phyloP scores from a whole-genome alignment of 2,329 filamentous ascomycete species.

The Aspergillus sp. region DNA sequence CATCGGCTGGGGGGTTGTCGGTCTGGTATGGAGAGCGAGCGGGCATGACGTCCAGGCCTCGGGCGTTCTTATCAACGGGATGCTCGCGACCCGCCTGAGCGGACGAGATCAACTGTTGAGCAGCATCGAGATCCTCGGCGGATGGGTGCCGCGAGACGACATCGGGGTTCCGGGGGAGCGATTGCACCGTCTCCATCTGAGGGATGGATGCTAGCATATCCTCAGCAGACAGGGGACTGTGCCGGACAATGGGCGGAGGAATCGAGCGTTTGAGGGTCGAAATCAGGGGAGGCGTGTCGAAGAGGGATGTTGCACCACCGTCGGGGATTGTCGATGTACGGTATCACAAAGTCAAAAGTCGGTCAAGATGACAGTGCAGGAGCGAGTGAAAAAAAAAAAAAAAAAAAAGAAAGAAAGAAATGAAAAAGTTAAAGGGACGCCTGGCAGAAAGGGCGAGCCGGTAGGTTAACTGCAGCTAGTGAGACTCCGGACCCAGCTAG shows the following conservation, averaged over 20 bases:
- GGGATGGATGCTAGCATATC: slow-evolving; percentile 38
- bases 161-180: slow-evolving; percentile 29
- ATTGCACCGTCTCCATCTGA: slow-evolving; percentile 37
- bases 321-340: slow-evolving; percentile 28
- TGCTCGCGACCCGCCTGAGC: slow-evolving; percentile 44
- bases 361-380: slow-evolving; percentile 31
- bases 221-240: slow-evolving; percentile 9
- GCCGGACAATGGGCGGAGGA: slow-evolving; percentile 10
- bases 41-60: slow-evolving; percentile 17
- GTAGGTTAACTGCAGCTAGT: slow-evolving; percentile 26
- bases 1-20: slow-evolving; percentile 16
- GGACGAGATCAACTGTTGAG: slow-evolving; percentile 48
- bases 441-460: slow-evolving; percentile 19
- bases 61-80: slow-evolving; percentile 17
- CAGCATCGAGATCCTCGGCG: slow-evolving; percentile 48
- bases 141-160: slow-evolving; percentile 43
- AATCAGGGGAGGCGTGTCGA: slow-evolving; percentile 18
- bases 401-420: slow-evolving; percentile 20
- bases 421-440: slow-evolving; percentile 11
- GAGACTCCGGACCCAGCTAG: slow-evolving; percentile 17
- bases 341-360: slow-evolving; percentile 38
- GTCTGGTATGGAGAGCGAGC: slow-evolving; percentile 13
- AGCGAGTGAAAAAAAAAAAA: slow-evolving; percentile 17
- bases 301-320: slow-evolving; percentile 29
- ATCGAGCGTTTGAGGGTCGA: slow-evolving; percentile 13